Evolutionary conservation across 129 eudicot genomes (phyloP), one percentile per base, ranked within the genome.

Genomic region (Calendula officinalis): DNA sequence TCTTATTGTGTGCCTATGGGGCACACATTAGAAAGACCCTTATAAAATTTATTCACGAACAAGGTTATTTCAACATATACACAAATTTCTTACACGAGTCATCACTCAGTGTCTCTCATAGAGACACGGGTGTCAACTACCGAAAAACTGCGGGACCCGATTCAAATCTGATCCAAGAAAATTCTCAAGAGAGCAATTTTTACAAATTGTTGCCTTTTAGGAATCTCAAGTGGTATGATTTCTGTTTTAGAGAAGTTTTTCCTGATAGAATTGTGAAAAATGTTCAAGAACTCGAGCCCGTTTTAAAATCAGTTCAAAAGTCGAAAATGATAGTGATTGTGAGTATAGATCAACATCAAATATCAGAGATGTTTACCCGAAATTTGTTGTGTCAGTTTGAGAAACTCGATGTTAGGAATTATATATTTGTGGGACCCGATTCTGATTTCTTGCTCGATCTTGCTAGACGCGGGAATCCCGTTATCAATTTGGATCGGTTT

Each of bases 81-180:
- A 88, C 98, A 22, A 83, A 83, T 67, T 83, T 92, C 68, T 52
- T 39, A 67, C 77, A 83, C 64, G 95, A 88, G 72, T 64, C 87
- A 75, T 95, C 98, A 35, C 91, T 92, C 34, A 88, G 95, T 62
- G 82, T 81, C 49, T 88, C 96, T 41, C 98, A 92, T 33, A 79
- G 96, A 74, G 98, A 92, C 62, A 82, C 89, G 3, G 98, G 98
- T 3, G 98, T 92, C 52, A 88, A 92, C 73, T 92, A 92, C 64
- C 91, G 95, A 50, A 88, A 83, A 88, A 73, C 98, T 12, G 98
- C 86, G 5, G 98, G 98, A 13, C 98, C 98, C 1, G 98, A 92
- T 73, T 88, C 98, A 0, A 44, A 71, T 63, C 77, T 92, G 65
- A 74, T 92, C 43, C 81, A 85, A 49, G 83, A 81, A 66, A 75